Conservation (phyloP, 2,329 filamentous ascomycete genomes). For the Venturia effusa region DNA sequence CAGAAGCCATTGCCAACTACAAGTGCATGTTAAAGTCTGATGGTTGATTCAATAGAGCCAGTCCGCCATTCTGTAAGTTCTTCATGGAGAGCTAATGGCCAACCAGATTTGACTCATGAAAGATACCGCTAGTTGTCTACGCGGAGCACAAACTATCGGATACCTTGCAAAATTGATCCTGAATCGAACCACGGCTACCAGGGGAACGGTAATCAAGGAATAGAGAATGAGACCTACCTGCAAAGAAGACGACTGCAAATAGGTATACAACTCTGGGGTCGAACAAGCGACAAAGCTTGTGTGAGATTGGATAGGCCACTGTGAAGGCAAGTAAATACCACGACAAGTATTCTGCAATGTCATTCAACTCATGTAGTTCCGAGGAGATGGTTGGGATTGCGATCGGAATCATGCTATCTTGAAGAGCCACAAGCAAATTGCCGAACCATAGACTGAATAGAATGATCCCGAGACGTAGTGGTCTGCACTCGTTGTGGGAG, state of each 20-base stretch:
- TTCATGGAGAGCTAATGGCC: not conserved
- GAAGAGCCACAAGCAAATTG: not conserved
- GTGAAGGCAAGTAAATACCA: not conserved
- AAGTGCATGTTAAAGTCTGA: not conserved
- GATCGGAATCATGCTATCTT: not conserved
- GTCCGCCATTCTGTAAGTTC: not conserved
- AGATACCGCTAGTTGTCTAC: not conserved
- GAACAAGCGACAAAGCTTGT: conserved; percentile 1
- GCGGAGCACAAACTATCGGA: not conserved
- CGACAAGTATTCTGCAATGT: not conserved
- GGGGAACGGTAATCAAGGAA: not conserved
- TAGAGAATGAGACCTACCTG: not conserved
- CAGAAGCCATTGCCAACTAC: not conserved
- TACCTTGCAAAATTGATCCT: not conserved
- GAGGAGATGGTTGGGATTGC: not conserved
- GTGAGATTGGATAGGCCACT: not conserved
- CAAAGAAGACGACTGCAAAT: not conserved
- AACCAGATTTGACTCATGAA: not conserved
- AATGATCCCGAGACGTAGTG: not conserved
- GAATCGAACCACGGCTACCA: not conserved
- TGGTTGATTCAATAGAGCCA: not conserved
- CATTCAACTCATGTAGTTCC: not conserved
- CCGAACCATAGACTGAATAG: conserved; percentile 3
- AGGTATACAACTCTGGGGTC: not conserved
- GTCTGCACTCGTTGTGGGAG: not conserved